Conservation (phyloP, 2,329 filamentous ascomycete genomes). For the Sporothrix globosa region DNA sequence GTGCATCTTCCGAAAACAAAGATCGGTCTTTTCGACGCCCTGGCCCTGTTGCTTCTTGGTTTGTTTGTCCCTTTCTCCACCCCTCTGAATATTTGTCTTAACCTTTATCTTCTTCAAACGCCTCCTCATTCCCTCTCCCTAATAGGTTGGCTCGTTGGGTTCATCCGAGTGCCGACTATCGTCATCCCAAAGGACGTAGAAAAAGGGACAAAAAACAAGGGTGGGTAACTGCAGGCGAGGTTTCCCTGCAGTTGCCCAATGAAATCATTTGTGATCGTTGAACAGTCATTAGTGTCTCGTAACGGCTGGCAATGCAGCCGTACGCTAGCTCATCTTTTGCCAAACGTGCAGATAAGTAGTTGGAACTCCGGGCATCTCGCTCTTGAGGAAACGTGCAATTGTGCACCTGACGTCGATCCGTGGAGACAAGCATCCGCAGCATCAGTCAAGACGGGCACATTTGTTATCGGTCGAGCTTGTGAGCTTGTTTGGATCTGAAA, state of each 20-base stretch:
- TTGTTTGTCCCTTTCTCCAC: not conserved
- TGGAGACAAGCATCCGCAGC: not conserved
- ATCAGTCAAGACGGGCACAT: not conserved
- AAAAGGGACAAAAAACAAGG: not conserved
- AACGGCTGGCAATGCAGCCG: conserved; percentile 11
- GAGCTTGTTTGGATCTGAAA: not conserved
- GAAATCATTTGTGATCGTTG: no score
- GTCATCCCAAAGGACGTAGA: not conserved
- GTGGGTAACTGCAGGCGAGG: conserved; percentile 14
- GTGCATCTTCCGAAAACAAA: not conserved
- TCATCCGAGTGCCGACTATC: conserved; percentile 24
- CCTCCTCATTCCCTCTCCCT: not conserved
- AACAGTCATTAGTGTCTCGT: no score
- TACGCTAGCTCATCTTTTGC: not conserved
- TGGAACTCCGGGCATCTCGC: conserved; percentile 11
- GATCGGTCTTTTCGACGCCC: not conserved
- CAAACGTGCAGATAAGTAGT: not conserved
- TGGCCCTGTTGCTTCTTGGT: not conserved
- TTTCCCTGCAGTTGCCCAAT: not conserved
- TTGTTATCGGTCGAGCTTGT: not conserved
- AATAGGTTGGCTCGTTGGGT: not conserved
- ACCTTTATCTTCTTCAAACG: not conserved
- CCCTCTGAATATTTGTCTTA: not conserved
- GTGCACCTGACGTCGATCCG: conserved; percentile 19
- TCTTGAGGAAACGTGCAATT: not conserved